Percentiles rank a stretch among this genome's conserved stretches.
These are phyloP conservation scores for Yarrowia sp. DNA, from an alignment of 805 yeast genomes.

Conservation along the genomic window DNA sequence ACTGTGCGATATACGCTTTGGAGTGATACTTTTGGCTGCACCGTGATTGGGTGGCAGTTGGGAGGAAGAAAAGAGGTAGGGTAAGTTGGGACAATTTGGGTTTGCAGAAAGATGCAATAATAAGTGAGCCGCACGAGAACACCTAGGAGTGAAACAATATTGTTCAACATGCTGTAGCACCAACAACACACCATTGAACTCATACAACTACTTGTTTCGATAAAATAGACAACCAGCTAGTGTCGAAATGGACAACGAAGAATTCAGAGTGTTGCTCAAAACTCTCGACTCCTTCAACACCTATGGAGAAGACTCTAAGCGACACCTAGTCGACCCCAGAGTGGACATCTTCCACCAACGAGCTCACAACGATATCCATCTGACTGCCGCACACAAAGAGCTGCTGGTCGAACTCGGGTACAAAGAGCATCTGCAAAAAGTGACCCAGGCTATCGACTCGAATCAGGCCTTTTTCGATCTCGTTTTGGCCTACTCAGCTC, in stretches of 20 bases:
- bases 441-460: constrained; percentile 1
- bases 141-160: no score
- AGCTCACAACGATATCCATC: neutral
- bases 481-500: constrained; percentile 10
- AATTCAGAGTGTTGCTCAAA: constrained; percentile 10
- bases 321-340: constrained; percentile 13
- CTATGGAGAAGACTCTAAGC: constrained; percentile 18
- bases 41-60: constrained; percentile 25
- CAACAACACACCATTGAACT: no score
- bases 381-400: neutral
- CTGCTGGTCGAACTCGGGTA: neutral
- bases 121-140: neutral
- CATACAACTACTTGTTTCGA: neutral
- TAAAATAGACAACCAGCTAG: no score
- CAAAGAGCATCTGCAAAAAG: neutral
- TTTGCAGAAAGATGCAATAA: neutral
- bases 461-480: constrained; percentile 12
- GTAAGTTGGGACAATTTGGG: neutral
- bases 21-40: constrained; percentile 16
- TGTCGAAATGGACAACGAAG: constrained; percentile 18
- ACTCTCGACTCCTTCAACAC: constrained; percentile 20
- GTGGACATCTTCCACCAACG: constrained; percentile 1
- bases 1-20: neutral
- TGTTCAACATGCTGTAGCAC: no score
- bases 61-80: neutral